phyloP scores from a whole-genome alignment of 768 basidiomycete genomes.

The Lentinus tigrinus region DNA sequence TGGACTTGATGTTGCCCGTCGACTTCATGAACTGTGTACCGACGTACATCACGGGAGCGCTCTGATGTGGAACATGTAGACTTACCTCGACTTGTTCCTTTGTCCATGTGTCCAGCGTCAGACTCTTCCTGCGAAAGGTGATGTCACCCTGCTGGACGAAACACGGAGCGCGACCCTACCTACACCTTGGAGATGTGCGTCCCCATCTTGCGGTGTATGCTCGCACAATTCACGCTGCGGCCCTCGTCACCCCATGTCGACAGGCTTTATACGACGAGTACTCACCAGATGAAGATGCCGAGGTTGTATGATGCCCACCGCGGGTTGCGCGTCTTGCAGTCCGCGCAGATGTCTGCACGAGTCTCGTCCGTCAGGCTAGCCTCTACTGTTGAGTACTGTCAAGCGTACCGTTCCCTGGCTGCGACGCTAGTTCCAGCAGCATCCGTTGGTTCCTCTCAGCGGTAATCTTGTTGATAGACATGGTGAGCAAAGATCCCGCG shows the following conservation, averaged over 20 bases:
- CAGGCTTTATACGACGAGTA: background rate
- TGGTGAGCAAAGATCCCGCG: background rate
- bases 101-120: constrained; percentile 85
- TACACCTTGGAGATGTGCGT: constrained; percentile 95
- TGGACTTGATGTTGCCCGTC: constrained; percentile 81
- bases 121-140: constrained; percentile 64
- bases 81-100: constrained; percentile 85
- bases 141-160: background rate
- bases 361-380: background rate
- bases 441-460: constrained; percentile 63
- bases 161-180: constrained; percentile 29
- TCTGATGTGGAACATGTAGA: constrained; percentile 11
- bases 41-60: background rate
- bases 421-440: constrained; percentile 64
- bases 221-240: constrained; percentile 79
- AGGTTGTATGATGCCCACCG: constrained; percentile 89
- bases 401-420: constrained; percentile 78
- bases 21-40: constrained; percentile 65
- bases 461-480: constrained; percentile 51
- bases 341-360: constrained; percentile 77
- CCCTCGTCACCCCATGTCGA: background rate
- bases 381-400: background rate
- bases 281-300: constrained; percentile 85
- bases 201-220: constrained; percentile 91
- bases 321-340: constrained; percentile 84